A percentile compares a stretch with the other conserved stretches of the same genome.
Evolutionary conservation across 108 stramenopile species (phyloP).

Genomic region (Nitzschia sp.): DNA sequence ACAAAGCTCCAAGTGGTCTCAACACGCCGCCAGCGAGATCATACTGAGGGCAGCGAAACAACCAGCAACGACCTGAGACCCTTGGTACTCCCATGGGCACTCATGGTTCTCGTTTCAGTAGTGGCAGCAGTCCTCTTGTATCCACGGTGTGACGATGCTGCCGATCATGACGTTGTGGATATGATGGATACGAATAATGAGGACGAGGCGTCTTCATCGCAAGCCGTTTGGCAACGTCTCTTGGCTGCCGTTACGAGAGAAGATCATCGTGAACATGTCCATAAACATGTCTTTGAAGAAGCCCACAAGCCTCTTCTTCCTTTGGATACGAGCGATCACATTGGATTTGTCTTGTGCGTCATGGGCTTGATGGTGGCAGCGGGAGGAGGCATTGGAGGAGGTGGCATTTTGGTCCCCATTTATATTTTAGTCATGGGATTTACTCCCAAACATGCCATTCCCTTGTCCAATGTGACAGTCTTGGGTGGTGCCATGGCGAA

Average conservation of each 20-base stretch:
- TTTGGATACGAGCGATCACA: conserved; percentile 43
- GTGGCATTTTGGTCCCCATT: conserved; percentile 85
- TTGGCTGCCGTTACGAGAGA: not conserved
- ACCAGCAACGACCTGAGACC: conserved; percentile 8
- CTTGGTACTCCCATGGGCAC: conserved; percentile 23
- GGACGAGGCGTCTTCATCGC: not conserved
- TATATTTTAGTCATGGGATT: conserved; percentile 81
- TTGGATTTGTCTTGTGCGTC: conserved; percentile 52
- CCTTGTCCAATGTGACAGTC: conserved; percentile 77
- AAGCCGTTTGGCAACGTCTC: not conserved
- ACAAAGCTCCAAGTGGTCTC: too few species aligned
- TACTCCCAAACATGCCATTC: conserved; percentile 74
- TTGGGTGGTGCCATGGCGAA: conserved; percentile 82
- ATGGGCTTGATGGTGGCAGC: conserved; percentile 75
- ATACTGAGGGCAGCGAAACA: too few species aligned
- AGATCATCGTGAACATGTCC: conserved; percentile 4
- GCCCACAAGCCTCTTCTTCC: conserved; percentile 53
- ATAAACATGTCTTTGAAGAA: conserved; percentile 39
- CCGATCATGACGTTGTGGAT: conserved; percentile 4
- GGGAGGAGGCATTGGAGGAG: conserved; percentile 86
- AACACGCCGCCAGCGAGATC: too few species aligned
- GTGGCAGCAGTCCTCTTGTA: conserved; percentile 24
- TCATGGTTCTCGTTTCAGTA: conserved; percentile 27
- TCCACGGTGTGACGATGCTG: not conserved
- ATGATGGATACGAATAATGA: not conserved